Evolutionary conservation across 2,329 filamentous ascomycete genomes (phyloP).

Genomic region (Calonectria hongkongensis): DNA sequence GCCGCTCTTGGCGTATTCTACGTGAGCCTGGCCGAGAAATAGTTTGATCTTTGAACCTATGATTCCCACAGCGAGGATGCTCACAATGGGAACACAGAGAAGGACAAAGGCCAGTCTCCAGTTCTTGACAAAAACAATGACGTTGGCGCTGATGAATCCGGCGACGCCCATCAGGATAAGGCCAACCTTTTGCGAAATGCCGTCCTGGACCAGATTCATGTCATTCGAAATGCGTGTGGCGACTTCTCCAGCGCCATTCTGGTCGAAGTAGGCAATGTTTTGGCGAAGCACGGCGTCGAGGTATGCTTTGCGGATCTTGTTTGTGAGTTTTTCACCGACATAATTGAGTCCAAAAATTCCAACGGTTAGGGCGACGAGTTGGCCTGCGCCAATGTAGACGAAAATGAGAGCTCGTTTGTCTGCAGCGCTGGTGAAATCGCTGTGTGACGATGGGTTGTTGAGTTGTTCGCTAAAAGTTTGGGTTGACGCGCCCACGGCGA

Average conservation of each 20-base stretch:
- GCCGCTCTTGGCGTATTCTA: conserved; percentile 80
- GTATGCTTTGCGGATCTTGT: conserved; percentile 64
- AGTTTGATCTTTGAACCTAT: conserved; percentile 84
- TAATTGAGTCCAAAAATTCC: conserved; percentile 79
- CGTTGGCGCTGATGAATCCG: conserved; percentile 86
- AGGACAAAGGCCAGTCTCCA: conserved; percentile 91
- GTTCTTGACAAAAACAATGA: conserved; percentile 87
- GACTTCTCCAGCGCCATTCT: conserved; percentile 59
- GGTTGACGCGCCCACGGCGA: conserved; percentile 9
- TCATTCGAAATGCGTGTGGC: conserved; percentile 80
- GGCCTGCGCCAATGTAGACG: conserved; percentile 84
- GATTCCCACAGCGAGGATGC: conserved; percentile 81
- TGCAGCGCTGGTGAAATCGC: conserved; percentile 73
- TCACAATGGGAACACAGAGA: conserved; percentile 80
- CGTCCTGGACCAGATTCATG: conserved; percentile 89
- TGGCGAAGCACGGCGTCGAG: conserved; percentile 67
- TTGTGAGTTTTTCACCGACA: conserved; percentile 58
- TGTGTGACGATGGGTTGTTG: conserved; percentile 58
- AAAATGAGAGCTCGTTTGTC: conserved; percentile 78
- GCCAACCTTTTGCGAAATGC: conserved; percentile 86
- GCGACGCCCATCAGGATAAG: conserved; percentile 81
- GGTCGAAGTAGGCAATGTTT: conserved; percentile 71
- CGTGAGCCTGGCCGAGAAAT: conserved; percentile 76
- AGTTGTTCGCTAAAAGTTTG: conserved; percentile 18
- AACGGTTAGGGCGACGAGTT: conserved; percentile 84